Base-by-base conservation (phyloP, 164 flowering plant genomes). In the Euptelea pleiosperma region DNA sequence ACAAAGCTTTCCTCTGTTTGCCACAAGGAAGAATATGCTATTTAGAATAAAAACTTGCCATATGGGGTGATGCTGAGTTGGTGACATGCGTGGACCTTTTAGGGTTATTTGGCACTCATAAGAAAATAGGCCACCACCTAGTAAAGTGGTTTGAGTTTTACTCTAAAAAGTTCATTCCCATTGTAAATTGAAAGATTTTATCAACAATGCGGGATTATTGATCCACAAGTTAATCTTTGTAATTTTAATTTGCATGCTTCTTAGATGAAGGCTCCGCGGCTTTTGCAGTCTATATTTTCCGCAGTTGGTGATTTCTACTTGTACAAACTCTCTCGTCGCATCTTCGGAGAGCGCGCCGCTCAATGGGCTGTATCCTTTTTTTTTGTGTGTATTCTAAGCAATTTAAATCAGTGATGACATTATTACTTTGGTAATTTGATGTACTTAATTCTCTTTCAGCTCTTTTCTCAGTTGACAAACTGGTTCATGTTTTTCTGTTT, bases 401-500 rank as follows among this genome's bases (percentile, higher is more conserved):
- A 53, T 2, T 29, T 14, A 9, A 21, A 3, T 22, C 48, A 12
- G 15, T 21, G 0, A 18, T 30, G 24, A 21, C 44, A 50, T 26
- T 55, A 45, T 52, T 29, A 24, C 12, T 24, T 51, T 55, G 34
- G 11, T 14, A 15, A 41, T 49, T 50, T 4, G 30, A 12, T 39
- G 39, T 55, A 51, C 75, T 72, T 68, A 61, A 72, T 55, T 45
- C 64, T 58, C 30, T 61, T 52, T 9, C 58, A 87, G 97, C 85
- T 93, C 47, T 85, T 93, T 71, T 85, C 75, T 34, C 87, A 90
- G 65, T 65, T 85, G 71, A 60, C 76, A 58, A 93, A 93, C 73
- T 93, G 97, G 97, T 93, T 93, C 69, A 81, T 81, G 82, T 81
- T 93, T 64, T 93, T 72, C 81, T 86, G 96, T 64, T 67, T 82